Conservation (phyloP, 2,329 filamentous ascomycete genomes). For the Zasmidium cellare region DNA sequence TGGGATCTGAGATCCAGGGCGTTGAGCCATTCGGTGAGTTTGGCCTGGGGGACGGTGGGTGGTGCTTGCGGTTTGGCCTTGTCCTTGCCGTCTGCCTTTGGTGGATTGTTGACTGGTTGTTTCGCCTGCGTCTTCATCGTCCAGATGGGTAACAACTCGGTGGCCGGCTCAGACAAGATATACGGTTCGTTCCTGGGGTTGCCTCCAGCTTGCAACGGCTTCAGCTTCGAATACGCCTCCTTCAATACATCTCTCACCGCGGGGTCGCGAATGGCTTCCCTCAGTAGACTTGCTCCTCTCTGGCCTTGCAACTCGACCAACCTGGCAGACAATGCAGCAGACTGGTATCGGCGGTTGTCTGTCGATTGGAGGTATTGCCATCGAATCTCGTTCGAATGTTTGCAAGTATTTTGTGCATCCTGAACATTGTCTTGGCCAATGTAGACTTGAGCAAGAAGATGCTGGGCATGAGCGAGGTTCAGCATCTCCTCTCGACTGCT, state of each 20-base stretch:
- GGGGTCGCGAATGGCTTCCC: neutral
- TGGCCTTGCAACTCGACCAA: slow-evolving; percentile 1
- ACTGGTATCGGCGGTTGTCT: neutral
- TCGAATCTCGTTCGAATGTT: slow-evolving; percentile 3
- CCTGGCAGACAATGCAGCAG: neutral
- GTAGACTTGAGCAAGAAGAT: slow-evolving; percentile 8
- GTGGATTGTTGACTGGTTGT: neutral
- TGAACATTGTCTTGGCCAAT: slow-evolving; percentile 1
- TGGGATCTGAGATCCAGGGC: neutral
- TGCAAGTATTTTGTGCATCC: slow-evolving; percentile 5
- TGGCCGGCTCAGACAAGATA: neutral
- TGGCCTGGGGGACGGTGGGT: neutral
- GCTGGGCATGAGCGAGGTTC: slow-evolving; percentile 8
- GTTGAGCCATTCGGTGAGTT: neutral
- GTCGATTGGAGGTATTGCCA: neutral
- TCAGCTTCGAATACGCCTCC: neutral
- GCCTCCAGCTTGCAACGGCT: neutral
- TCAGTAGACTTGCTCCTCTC: neutral
- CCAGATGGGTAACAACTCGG: slow-evolving; percentile 12
- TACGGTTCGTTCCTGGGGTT: neutral
- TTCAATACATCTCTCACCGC: neutral
- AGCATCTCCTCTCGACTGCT: slow-evolving; percentile 2
- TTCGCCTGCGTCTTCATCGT: slow-evolving; percentile 3
- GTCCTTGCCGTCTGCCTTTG: neutral
- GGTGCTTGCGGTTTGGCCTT: neutral